Conservation (phyloP, 139 green algal genomes). For the Auxenochlorella pyrenoidosa region DNA sequence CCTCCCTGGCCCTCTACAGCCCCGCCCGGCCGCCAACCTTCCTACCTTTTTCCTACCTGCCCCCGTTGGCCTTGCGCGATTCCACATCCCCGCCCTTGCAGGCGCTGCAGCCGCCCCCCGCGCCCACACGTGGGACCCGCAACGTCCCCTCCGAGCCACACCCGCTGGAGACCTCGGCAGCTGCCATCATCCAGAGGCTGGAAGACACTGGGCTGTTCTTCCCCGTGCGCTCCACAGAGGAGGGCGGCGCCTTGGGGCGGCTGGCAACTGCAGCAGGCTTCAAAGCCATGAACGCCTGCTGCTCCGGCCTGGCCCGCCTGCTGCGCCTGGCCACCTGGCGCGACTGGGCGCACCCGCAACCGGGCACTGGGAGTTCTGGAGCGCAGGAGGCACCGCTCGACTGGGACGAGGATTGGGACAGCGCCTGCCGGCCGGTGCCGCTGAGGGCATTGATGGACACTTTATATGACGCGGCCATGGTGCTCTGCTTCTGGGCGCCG, state of each 20-base stretch:
- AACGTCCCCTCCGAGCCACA: background rate
- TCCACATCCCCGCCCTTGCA: too few species aligned
- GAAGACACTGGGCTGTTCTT: background rate
- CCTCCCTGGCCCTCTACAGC: too few species aligned
- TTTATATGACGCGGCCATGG: background rate
- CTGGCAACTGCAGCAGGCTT: background rate
- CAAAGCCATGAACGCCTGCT: background rate
- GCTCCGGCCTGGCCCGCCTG: background rate
- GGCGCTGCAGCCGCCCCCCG: background rate
- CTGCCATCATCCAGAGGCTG: background rate
- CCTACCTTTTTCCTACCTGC: too few species aligned
- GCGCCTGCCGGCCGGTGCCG: background rate
- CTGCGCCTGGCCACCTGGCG: constrained; percentile 13
- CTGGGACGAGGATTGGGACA: background rate
- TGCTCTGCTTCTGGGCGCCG: background rate
- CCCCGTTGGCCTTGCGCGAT: too few species aligned
- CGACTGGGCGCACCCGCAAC: background rate
- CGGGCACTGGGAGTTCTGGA: too few species aligned
- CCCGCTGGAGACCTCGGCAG: background rate
- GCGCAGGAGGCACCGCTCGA: background rate
- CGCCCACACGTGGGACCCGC: background rate
- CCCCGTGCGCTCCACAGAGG: background rate
- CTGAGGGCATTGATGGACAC: background rate
- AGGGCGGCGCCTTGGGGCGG: background rate
- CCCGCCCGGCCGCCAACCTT: too few species aligned